A percentile compares a stretch with the other conserved stretches of the same genome.
Evolutionary conservation across 768 basidiomycete species (phyloP).

Genomic region (Panellus pusillus): DNA sequence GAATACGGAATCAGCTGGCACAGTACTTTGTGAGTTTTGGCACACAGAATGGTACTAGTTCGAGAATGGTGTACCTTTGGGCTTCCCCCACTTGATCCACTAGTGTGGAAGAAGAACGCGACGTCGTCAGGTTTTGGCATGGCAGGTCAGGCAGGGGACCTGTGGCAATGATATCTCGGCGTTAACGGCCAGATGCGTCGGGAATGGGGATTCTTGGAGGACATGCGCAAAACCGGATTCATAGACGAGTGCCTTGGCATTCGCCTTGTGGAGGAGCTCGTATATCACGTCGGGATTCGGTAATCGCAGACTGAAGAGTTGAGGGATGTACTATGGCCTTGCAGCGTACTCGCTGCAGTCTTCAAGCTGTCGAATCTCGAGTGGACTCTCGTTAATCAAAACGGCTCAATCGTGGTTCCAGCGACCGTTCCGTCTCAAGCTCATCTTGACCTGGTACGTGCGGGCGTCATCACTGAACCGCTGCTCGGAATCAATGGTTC

Average conservation of each 20-base stretch:
- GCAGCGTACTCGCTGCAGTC: constrained; percentile 21
- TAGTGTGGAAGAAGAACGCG: constrained; percentile 64
- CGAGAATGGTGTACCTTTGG: constrained; percentile 39
- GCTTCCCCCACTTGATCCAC: constrained; percentile 64
- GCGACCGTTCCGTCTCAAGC: constrained; percentile 52
- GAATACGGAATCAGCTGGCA: constrained; percentile 52
- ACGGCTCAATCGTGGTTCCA: constrained; percentile 52
- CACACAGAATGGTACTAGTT: not conserved
- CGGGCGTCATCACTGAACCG: too few relatives aligned
- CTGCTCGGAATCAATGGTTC: too few relatives aligned
- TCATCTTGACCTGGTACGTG: constrained; percentile 53
- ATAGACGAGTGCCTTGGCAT: constrained; percentile 57
- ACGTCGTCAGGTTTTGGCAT: constrained; percentile 28
- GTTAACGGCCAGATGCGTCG: constrained; percentile 36
- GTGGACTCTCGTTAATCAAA: constrained; percentile 56
- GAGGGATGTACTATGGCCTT: constrained; percentile 49
- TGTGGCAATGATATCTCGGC: constrained; percentile 29
- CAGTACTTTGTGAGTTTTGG: not conserved
- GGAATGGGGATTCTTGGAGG: constrained; percentile 40
- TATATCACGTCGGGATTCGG: constrained; percentile 59
- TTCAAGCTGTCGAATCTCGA: constrained; percentile 47
- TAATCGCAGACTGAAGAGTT: constrained; percentile 61
- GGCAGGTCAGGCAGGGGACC: constrained; percentile 41
- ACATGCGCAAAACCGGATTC: constrained; percentile 45
- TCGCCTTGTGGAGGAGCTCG: constrained; percentile 55